phyloP scores from a whole-genome alignment of 2,329 filamentous ascomycete genomes.

The Trichoderma polysporum region DNA sequence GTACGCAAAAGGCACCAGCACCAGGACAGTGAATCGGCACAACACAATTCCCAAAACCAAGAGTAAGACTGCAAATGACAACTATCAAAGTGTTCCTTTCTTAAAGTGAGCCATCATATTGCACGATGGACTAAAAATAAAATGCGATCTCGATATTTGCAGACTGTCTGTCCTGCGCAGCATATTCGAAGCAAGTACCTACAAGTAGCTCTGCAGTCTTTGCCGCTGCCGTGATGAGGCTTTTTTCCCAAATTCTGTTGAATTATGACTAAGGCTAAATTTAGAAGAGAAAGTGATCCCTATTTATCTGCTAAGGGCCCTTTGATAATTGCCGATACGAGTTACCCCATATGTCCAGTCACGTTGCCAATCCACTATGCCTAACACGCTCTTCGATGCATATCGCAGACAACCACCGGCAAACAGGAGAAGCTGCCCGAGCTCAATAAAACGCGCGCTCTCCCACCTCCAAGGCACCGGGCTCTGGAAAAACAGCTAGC shows the following conservation, averaged over 20 bases:
- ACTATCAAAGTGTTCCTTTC: background rate
- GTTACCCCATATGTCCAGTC: conserved; percentile 8
- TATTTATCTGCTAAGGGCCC: background rate
- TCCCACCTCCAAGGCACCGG: too few species aligned
- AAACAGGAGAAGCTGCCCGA: too few species aligned
- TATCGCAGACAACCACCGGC: background rate
- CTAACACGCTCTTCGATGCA: background rate
- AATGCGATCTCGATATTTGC: background rate
- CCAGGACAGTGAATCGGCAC: background rate
- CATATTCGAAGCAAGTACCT: background rate
- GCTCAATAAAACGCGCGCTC: background rate
- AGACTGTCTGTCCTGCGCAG: background rate
- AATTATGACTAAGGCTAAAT: conserved; percentile 1
- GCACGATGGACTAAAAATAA: background rate
- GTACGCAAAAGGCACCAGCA: background rate
- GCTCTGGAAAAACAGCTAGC: background rate
- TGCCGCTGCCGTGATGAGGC: background rate
- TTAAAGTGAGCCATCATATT: background rate
- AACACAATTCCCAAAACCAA: background rate
- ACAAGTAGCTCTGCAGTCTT: background rate
- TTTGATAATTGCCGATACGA: background rate
- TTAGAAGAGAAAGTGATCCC: background rate
- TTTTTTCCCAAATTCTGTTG: background rate
- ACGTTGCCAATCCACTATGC: conserved; percentile 9
- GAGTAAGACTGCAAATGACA: background rate